These are phyloP conservation scores for Nicotiana noctiflora DNA, from an alignment of 257 asterid genomes.

Conservation along the genomic window DNA sequence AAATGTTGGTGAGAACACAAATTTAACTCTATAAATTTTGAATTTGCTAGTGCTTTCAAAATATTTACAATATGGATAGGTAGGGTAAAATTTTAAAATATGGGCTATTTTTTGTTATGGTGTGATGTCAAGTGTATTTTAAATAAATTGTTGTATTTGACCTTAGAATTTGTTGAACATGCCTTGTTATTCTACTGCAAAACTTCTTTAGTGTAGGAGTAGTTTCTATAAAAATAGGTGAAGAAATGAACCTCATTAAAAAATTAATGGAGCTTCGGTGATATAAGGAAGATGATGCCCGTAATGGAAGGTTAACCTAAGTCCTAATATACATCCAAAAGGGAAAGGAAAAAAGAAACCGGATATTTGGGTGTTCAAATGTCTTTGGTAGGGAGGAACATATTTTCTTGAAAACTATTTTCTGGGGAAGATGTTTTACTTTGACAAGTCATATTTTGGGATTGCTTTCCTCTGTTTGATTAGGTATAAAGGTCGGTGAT, in stretches of 20 bases:
- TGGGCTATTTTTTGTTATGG: too few species aligned
- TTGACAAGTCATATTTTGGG: background rate
- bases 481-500: background rate
- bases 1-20: too few species aligned
- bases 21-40: too few species aligned
- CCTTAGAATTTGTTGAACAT: background rate
- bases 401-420: background rate
- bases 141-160: background rate
- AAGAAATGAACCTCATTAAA: background rate
- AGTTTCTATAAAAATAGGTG: background rate
- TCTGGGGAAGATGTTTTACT: background rate
- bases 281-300: background rate
- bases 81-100: too few species aligned
- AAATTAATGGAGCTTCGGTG: background rate
- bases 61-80: too few species aligned
- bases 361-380: background rate
- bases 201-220: background rate
- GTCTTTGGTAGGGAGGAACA: background rate
- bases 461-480: background rate
- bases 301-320: background rate
- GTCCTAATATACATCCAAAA: background rate
- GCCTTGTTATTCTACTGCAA: background rate
- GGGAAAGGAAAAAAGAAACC: background rate
- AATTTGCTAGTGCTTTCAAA: too few species aligned
- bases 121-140: too few species aligned